Evolutionary conservation across 305 asterid genomes (phyloP).

Genomic region (Striga hermonthica): DNA sequence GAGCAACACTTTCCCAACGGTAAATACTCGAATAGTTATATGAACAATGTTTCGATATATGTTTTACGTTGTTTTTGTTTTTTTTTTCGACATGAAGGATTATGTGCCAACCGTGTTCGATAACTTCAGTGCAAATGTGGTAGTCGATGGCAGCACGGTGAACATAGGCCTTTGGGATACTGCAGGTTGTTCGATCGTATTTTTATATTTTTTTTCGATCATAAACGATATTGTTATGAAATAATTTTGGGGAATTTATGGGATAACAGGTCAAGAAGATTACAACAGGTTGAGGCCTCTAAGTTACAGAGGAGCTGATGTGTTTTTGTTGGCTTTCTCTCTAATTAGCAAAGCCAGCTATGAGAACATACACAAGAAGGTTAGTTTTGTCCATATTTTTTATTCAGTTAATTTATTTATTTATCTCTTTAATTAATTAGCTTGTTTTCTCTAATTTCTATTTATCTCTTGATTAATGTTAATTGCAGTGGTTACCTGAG

Average conservation of each 20-base stretch:
- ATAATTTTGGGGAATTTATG: neutral
- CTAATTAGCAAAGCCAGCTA: constrained; percentile 84
- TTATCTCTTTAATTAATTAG: neutral
- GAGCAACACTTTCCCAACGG: constrained; percentile 75
- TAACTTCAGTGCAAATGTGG: constrained; percentile 84
- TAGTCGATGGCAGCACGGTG: constrained; percentile 77
- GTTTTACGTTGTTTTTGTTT: neutral
- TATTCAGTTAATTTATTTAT: neutral
- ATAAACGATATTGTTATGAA: neutral
- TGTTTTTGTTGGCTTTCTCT: constrained; percentile 73
- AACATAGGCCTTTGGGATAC: constrained; percentile 96
- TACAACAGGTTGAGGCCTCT: constrained; percentile 83
- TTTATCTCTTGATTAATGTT: neutral
- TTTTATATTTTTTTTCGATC: too few relatives aligned
- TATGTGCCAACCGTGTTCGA: constrained; percentile 89
- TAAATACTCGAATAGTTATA: too few relatives aligned
- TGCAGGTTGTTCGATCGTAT: constrained; percentile 46
- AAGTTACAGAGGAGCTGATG: constrained; percentile 94
- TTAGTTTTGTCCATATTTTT: constrained; percentile 10
- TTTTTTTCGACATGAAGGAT: constrained; percentile 40
- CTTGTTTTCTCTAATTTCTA: neutral
- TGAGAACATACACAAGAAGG: constrained; percentile 86
- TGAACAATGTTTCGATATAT: neutral
- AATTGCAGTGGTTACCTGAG: constrained; percentile 70
- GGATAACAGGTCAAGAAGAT: constrained; percentile 76